Evolutionary conservation across 352 stramenopile genomes (phyloP), one percentile per base, ranked within the genome.

Genomic region (Phytophthora cactorum): DNA sequence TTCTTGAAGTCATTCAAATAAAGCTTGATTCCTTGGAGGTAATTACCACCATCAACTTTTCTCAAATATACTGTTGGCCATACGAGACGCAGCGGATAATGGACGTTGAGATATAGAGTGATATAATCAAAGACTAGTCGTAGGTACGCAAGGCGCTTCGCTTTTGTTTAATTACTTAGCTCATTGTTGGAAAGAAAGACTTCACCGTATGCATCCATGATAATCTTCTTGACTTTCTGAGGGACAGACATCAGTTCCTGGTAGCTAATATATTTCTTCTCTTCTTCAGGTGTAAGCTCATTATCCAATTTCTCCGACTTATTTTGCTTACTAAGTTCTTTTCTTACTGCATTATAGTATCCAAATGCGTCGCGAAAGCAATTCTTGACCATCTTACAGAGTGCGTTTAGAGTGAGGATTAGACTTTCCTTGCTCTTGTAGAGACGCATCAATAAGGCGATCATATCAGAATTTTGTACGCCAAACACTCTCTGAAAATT

Each of bases 331-430:
- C 46, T 38, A 15, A 38, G 46, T 34, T 12, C 46, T 9, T 53
- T 34, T 53, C 31, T 32, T 53, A 38, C 28, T 25, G 27, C 46
- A 38, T 53, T 53, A 38, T 38, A 39, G 46, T 53, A 53, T 38
- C 15, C 27, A 38, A 38, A 53, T 38, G 46, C 46, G 22, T 53
- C 27, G 27, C 46, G 46, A 11, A 38, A 53, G 46, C 46, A 27
- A 53, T 53, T 53, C 46, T 32, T 53, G 46, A 53, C 46, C 46
- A 53, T 53, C 25, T 53, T 53, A 25, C 27, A 53, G 27, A 38
- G 46, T 25, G 12, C 46, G n/a, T 39, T 34, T 38, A 53, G 10
- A 53, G 46, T 53, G 28, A 53, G 46, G 46, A 39, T 53, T 8
- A 53, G 46, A 53, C 25, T 53, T 10, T 39, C 7, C 25, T 53